phyloP scores from a whole-genome alignment of 2,329 filamentous ascomycete species.

The Apiospora phragmitis region DNA sequence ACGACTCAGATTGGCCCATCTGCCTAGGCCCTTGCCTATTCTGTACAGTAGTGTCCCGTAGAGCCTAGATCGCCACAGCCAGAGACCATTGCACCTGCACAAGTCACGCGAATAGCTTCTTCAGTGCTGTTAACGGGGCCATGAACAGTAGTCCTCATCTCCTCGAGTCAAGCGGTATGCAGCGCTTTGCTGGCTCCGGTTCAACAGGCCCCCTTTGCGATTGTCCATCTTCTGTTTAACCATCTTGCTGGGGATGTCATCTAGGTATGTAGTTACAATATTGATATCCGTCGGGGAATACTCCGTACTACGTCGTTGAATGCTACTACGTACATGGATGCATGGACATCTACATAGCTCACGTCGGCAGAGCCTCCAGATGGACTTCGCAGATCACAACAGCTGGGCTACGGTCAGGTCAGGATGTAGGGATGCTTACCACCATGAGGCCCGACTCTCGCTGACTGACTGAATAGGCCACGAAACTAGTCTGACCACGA shows the following conservation, averaged over 20 bases:
- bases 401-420: no score
- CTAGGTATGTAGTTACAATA: background rate
- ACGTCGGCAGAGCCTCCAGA: background rate
- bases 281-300: background rate
- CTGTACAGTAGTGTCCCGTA: background rate
- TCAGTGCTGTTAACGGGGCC: background rate
- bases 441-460: background rate
- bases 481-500: background rate
- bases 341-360: background rate
- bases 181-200: background rate
- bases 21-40: conserved; percentile 2
- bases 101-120: background rate
- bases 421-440: background rate
- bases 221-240: background rate
- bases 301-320: background rate
- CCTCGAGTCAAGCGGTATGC: background rate
- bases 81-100: background rate
- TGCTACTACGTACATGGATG: background rate
- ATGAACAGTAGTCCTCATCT: background rate
- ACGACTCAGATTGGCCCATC: conserved; percentile 2
- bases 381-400: background rate
- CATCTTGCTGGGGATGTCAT: background rate
- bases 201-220: background rate
- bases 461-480: background rate
- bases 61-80: background rate